Evolutionary conservation across 1,284 basidiomycete genomes (phyloP).

Genomic region (Athelia sp.): DNA sequence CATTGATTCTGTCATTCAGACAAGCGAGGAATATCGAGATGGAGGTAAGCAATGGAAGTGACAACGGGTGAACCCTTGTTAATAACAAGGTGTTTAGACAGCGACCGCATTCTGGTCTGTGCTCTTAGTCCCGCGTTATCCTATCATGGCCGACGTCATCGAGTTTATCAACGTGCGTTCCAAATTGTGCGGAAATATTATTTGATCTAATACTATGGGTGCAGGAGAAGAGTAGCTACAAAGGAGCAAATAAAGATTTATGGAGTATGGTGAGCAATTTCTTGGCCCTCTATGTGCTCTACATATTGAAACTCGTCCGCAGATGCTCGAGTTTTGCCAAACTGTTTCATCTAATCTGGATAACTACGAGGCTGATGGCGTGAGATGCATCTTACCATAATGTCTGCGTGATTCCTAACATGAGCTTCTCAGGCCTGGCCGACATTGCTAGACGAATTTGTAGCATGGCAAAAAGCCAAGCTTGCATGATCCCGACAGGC

Average conservation of each 20-base stretch:
- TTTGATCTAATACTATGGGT: no score
- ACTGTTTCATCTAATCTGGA: constrained; percentile 54
- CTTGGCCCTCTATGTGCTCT: constrained; percentile 3
- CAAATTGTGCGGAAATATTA: no score
- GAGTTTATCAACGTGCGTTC: constrained; percentile 57
- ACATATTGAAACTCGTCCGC: constrained; percentile 10
- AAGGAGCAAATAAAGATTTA: constrained; percentile 75
- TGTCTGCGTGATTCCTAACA: constrained; percentile 1
- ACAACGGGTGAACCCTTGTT: neutral
- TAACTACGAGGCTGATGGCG: constrained; percentile 69
- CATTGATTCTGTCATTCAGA: no score
- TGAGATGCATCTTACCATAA: constrained; percentile 26
- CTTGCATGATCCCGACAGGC: no score
- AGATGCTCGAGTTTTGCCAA: constrained; percentile 72
- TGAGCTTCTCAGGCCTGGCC: constrained; percentile 56
- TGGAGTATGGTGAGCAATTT: constrained; percentile 67
- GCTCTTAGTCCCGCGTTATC: constrained; percentile 56
- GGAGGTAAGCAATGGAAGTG: constrained; percentile 44
- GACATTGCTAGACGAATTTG: constrained; percentile 71
- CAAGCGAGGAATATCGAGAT: constrained; percentile 72
- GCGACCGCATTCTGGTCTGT: constrained; percentile 72
- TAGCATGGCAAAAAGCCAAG: constrained; percentile 47
- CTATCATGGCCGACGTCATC: constrained; percentile 56
- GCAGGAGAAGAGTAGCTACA: constrained; percentile 61
- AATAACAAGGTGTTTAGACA: constrained; percentile 39